Evolutionary conservation across 2,329 filamentous ascomycete species (phyloP).

Genomic region (Sporothrix curviconia): DNA sequence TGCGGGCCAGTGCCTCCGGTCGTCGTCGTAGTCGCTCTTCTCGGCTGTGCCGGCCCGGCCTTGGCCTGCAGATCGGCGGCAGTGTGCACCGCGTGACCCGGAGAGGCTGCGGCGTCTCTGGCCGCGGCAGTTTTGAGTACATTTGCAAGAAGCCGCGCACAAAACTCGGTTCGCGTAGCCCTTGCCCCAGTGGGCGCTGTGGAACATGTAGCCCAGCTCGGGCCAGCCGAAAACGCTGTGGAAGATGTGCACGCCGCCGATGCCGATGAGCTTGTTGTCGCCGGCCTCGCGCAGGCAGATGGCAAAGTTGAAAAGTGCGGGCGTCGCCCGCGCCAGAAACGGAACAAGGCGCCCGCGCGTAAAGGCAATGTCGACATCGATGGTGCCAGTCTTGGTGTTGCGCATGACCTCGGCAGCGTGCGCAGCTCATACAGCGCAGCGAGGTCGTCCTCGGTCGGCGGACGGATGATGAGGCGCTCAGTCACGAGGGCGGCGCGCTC

Average conservation of each 20-base stretch:
- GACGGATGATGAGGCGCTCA: constrained; percentile 49
- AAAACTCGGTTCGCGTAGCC: constrained; percentile 54
- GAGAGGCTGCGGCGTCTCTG: constrained; percentile 30
- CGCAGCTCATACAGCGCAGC: constrained; percentile 46
- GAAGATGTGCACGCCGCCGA: constrained; percentile 37
- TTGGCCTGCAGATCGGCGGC: constrained; percentile 10
- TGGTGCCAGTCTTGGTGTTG: constrained; percentile 41
- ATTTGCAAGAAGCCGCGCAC: constrained; percentile 38
- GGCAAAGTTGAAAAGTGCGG: constrained; percentile 50
- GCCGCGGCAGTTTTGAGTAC: constrained; percentile 46
- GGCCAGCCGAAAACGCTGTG: constrained; percentile 44
- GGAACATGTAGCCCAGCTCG: constrained; percentile 52
- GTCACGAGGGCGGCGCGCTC: constrained; percentile 40
- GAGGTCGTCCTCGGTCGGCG: constrained; percentile 43
- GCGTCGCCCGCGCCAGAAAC: constrained; percentile 45
- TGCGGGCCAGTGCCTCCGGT: neutral
- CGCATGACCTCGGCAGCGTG: constrained; percentile 55
- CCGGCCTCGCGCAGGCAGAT: constrained; percentile 41
- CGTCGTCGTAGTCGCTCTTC: constrained; percentile 17
- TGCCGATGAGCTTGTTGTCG: constrained; percentile 36
- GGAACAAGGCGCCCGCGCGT: constrained; percentile 35
- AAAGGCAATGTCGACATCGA: constrained; percentile 39
- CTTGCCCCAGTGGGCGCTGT: constrained; percentile 46
- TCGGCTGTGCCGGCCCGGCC: constrained; percentile 6
- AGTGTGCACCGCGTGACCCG: constrained; percentile 36